A percentile compares a stretch with the other conserved stretches of the same genome.
Evolutionary conservation across 2,329 filamentous ascomycete species (phyloP).

Genomic region (Cryphonectria naterciae): DNA sequence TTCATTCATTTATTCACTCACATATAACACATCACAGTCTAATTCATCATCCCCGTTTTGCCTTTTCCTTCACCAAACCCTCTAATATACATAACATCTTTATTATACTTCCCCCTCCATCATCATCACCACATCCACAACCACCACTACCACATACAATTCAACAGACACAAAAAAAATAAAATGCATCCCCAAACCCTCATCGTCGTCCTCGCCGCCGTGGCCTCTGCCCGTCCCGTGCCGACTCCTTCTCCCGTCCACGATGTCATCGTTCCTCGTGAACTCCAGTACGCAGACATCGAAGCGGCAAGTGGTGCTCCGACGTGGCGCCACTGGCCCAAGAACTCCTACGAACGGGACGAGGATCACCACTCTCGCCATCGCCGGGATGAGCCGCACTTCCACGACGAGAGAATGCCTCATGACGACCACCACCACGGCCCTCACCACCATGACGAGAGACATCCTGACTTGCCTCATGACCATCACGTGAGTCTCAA

Average conservation of each 20-base stretch:
- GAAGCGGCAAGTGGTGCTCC: slow-evolving; percentile 1
- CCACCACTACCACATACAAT: neutral
- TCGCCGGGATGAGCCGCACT: slow-evolving; percentile 1
- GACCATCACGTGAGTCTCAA: neutral
- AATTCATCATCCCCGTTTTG: neutral
- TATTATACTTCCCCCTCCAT: neutral
- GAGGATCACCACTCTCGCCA: neutral
- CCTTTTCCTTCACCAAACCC: neutral
- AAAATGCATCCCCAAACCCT: slow-evolving; percentile 10
- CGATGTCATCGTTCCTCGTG: neutral
- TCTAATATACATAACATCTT: neutral
- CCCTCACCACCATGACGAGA: neutral
- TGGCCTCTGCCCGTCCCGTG: slow-evolving; percentile 12
- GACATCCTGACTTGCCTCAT: neutral
- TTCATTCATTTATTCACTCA: neutral
- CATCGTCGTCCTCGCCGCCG: slow-evolving; percentile 12
- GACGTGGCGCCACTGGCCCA: neutral
- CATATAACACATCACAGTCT: neutral
- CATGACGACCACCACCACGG: neutral
- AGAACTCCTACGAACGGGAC: slow-evolving; percentile 2
- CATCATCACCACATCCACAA: no score
- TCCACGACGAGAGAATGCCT: neutral
- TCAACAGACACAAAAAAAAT: neutral
- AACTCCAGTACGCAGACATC: slow-evolving; percentile 16
- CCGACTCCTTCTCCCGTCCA: neutral